These are phyloP conservation scores for Daldinia bambusicola DNA, from an alignment of 495 filamentous ascomycete species.

Conservation along the genomic window DNA sequence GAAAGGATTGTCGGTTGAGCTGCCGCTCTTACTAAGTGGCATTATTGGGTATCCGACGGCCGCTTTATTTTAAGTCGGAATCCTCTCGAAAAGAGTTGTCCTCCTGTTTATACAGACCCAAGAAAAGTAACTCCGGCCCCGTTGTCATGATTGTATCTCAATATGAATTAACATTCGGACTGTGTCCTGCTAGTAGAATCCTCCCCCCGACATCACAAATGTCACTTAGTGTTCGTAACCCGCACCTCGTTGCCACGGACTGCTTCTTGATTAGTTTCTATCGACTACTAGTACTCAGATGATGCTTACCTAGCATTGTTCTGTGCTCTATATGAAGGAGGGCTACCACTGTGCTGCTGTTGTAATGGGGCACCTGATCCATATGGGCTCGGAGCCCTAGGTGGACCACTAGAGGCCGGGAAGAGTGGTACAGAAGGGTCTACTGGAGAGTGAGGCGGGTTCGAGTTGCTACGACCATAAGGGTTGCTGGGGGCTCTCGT, in stretches of 20 bases:
- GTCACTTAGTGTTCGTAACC: constrained; percentile 59
- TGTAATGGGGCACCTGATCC: constrained; percentile 30
- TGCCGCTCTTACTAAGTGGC: constrained; percentile 12
- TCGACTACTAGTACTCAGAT: neutral
- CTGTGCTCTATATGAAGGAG: constrained; percentile 52
- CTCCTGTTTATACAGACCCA: constrained; percentile 43
- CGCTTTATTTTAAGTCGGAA: constrained; percentile 30
- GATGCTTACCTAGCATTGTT: constrained; percentile 61
- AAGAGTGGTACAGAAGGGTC: constrained; percentile 48
- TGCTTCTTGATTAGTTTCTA: constrained; percentile 44
- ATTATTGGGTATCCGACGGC: constrained; percentile 21
- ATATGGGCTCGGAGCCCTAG: constrained; percentile 48
- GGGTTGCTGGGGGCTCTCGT: constrained; percentile 21
- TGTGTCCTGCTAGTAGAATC: constrained; percentile 43
- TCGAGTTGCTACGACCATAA: constrained; percentile 29
- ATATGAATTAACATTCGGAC: constrained; percentile 41
- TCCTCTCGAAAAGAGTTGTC: constrained; percentile 27
- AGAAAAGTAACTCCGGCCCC: constrained; percentile 44
- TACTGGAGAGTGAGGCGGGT: constrained; percentile 41
- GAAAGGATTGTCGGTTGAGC: constrained; percentile 25
- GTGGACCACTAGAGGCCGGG: constrained; percentile 29
- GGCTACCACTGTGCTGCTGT: constrained; percentile 52
- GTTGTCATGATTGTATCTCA: constrained; percentile 43
- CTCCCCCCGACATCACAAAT: constrained; percentile 25
- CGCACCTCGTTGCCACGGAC: constrained; percentile 66